Evolutionary conservation across 2,329 filamentous ascomycete species (phyloP), one percentile per base, ranked within the genome.

Genomic region (Calonectria leucothoes): DNA sequence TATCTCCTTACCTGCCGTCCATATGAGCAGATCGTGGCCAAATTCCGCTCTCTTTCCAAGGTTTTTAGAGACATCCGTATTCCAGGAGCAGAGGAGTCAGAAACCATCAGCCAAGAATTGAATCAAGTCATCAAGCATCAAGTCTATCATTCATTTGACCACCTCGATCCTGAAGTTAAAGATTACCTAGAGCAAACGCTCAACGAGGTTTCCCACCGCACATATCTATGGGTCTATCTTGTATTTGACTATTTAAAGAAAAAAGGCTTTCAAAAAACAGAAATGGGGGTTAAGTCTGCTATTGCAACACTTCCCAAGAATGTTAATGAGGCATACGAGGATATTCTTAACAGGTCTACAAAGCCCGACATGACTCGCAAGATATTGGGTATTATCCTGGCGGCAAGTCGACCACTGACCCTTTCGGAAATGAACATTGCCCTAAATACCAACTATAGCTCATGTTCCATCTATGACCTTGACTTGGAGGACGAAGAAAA

Each of bases 201-300:
- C 55, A 69, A 74, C 31, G 61, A 70, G 15, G 70, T 67, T 27
- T 33, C 74, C 0, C 77, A 85, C 48, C 82, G 83, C n/a, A 86
- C 83, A 0, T 86, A 85, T 66, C 83, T 86, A 25, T 86, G 82
- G 84, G 76, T 84, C 7, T 78, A 83, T 42, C 79, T 86, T 69
- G 77, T 85, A 1, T 82, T 85, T 17, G 75, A 84, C 17, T 77
- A 82, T 64, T 70, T 85, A 20, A 27, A 78, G 57, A 69, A 63
- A n/a, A 39, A 70, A 7, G 27, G 31, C 57, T 78, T 82, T 27
- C 81, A 79, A 45, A 79, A 74, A 48, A 79, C 70, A 27, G 8
- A 27, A 1, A 75, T 70, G 39, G 78, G 73, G 4, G 45, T 81
- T n/a, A 51, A 79, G 10, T 51, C 45, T 7, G 27, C 72, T 12